Percentiles rank a stretch among this genome's conserved stretches.
Evolutionary conservation across 2,329 filamentous ascomycete genomes (phyloP).

Genomic region (Cladosporium sp.): DNA sequence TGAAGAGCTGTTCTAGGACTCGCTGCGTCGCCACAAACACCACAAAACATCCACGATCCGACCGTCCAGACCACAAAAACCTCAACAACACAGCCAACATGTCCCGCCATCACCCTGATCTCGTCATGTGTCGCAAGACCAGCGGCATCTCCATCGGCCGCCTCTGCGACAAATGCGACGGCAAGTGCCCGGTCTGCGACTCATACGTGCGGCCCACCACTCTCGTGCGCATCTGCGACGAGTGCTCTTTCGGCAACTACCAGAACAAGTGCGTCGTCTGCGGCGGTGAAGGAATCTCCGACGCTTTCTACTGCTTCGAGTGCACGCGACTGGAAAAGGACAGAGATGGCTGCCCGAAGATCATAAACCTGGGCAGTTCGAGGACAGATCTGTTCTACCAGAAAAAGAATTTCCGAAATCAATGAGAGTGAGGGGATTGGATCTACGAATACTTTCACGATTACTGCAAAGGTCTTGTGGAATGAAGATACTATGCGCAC

Average conservation of each 20-base stretch:
- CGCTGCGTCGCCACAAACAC: neutral
- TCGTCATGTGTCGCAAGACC: constrained; percentile 99
- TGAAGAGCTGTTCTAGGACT: neutral
- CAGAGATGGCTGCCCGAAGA: constrained; percentile 95
- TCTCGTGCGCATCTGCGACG: constrained; percentile 96
- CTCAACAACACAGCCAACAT: constrained; percentile 45
- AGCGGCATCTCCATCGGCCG: constrained; percentile 96
- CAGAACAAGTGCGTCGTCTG: constrained; percentile 99
- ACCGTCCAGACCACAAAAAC: neutral
- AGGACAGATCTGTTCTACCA: constrained; percentile 85
- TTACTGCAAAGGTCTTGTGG: neutral
- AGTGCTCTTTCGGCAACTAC: constrained; percentile 99
- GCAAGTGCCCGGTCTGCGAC: constrained; percentile 98
- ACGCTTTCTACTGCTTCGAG: constrained; percentile 99
- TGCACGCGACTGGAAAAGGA: constrained; percentile 97
- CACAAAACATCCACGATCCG: neutral
- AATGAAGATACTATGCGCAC: too few relatives aligned
- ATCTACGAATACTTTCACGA: neutral
- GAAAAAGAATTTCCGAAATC: constrained; percentile 67
- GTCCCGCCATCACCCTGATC: constrained; percentile 95
- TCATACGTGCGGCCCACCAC: constrained; percentile 98
- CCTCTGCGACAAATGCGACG: constrained; percentile 99
- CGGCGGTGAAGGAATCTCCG: constrained; percentile 94
- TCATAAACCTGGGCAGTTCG: constrained; percentile 94
- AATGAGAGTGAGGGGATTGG: constrained; percentile 29